phyloP scores from a whole-genome alignment of 164 flowering plant genomes.

The Dillenia turbinata region DNA sequence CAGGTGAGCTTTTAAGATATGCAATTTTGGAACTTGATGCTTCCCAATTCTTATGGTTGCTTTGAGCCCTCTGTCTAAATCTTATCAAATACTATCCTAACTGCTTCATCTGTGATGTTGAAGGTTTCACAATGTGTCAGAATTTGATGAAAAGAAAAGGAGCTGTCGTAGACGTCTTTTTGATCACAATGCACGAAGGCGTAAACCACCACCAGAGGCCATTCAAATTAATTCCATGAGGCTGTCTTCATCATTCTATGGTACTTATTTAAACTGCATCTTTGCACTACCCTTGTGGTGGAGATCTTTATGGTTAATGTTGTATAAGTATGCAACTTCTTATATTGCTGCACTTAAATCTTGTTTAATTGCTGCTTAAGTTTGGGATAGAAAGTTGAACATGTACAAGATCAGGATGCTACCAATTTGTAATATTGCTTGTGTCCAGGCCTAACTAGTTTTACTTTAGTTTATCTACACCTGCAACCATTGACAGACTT shows the following conservation, averaged over 20 bases:
- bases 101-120: conserved; percentile 11
- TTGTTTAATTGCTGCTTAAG: too few species aligned
- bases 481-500: too few species aligned
- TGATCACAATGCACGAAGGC: conserved; percentile 89
- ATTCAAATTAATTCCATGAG: conserved; percentile 44
- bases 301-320: background rate
- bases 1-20: conserved; percentile 40
- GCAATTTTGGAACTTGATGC: background rate
- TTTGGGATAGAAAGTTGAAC: too few species aligned
- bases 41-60: background rate
- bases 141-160: conserved; percentile 80
- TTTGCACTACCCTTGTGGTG: background rate
- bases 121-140: conserved; percentile 75
- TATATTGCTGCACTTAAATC: background rate
- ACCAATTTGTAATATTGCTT: too few species aligned
- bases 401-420: too few species aligned
- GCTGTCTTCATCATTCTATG: conserved; percentile 45
- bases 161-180: conserved; percentile 83
- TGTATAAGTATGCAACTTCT: background rate
- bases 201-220: conserved; percentile 64
- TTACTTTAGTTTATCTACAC: too few species aligned
- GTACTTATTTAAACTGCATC: conserved; percentile 23
- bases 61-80: background rate
- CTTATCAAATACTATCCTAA: background rate
- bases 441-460: too few species aligned